Percentiles rank a stretch among this genome's conserved stretches.
Evolutionary conservation across 2,329 filamentous ascomycete species (phyloP).

Genomic region (Cladosporium sp.): DNA sequence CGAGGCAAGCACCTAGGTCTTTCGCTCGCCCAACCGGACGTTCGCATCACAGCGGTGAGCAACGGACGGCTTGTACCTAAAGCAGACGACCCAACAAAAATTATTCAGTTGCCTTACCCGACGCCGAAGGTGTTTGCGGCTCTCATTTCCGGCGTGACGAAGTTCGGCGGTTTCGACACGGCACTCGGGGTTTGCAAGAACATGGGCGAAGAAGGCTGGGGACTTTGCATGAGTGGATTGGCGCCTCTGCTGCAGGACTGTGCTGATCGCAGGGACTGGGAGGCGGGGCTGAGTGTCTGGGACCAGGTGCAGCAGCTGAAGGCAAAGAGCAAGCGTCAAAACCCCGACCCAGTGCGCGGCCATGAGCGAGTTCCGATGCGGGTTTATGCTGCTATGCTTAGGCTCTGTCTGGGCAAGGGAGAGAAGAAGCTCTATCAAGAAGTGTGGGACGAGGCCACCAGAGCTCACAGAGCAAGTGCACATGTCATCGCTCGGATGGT

Average conservation of each 20-base stretch:
- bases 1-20: constrained; percentile 42
- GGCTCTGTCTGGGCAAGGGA: constrained; percentile 21
- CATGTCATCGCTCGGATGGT: constrained; percentile 19
- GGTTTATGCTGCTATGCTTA: constrained; percentile 26
- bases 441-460: constrained; percentile 22
- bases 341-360: background rate
- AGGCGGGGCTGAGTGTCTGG: constrained; percentile 43
- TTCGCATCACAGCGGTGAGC: constrained; percentile 36
- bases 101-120: constrained; percentile 47
- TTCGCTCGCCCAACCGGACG: constrained; percentile 42
- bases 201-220: constrained; percentile 49
- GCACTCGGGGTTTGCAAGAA: constrained; percentile 44
- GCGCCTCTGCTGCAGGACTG: constrained; percentile 44
- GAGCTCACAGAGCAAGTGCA: constrained; percentile 10
- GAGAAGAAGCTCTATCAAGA: constrained; percentile 21
- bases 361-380: constrained; percentile 20
- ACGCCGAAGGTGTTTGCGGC: constrained; percentile 47
- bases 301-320: constrained; percentile 39
- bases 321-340: constrained; percentile 9
- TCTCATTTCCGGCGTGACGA: constrained; percentile 44
- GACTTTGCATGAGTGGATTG: constrained; percentile 43
- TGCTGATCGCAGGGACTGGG: constrained; percentile 40
- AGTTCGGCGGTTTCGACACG: constrained; percentile 48
- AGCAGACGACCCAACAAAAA: constrained; percentile 24
- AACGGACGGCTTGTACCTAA: constrained; percentile 24